phyloP scores from a whole-genome alignment of 2,329 filamentous ascomycete species.

The Torrubiellomyces zombiae region DNA sequence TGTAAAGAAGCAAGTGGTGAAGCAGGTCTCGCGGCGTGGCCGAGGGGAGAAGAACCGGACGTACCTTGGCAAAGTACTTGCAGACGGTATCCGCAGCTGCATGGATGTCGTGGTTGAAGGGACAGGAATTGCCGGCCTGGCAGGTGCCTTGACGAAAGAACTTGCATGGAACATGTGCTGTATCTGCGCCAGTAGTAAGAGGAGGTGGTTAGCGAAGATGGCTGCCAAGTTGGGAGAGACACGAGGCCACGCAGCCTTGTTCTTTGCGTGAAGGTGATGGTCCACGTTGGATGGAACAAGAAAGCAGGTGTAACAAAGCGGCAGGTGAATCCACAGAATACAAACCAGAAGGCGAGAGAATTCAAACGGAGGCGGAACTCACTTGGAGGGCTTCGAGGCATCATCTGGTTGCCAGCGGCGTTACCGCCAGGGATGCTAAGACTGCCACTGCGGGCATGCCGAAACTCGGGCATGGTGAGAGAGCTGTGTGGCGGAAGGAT shows the following conservation, averaged over 20 bases:
- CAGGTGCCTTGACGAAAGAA: constrained; percentile 96
- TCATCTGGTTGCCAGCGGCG: constrained; percentile 11
- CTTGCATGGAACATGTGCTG: constrained; percentile 96
- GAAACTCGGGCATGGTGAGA: constrained; percentile 30
- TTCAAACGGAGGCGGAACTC: constrained; percentile 15
- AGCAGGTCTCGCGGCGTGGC: too few relatives aligned
- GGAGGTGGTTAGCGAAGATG: neutral
- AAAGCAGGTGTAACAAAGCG: neutral
- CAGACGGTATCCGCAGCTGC: constrained; percentile 74
- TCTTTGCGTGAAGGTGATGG: too few relatives aligned
- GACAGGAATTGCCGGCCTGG: constrained; percentile 89
- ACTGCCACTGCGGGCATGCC: constrained; percentile 41
- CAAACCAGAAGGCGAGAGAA: neutral
- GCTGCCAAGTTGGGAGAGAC: neutral
- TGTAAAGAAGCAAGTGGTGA: too few relatives aligned
- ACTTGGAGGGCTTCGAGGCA: constrained; percentile 46
- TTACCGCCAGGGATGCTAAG: constrained; percentile 29
- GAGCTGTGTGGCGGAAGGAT: neutral
- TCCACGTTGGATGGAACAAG: neutral
- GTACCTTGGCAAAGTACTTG: constrained; percentile 97
- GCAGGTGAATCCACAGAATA: too few relatives aligned
- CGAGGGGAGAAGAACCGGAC: constrained; percentile 11
- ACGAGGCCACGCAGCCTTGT: neutral
- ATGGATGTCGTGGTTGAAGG: constrained; percentile 87
- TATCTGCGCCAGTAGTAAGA: constrained; percentile 41